Evolutionary conservation across 805 yeast genomes (phyloP), one percentile per base, ranked within the genome.

Genomic region (Lipomyces mesembrius): DNA sequence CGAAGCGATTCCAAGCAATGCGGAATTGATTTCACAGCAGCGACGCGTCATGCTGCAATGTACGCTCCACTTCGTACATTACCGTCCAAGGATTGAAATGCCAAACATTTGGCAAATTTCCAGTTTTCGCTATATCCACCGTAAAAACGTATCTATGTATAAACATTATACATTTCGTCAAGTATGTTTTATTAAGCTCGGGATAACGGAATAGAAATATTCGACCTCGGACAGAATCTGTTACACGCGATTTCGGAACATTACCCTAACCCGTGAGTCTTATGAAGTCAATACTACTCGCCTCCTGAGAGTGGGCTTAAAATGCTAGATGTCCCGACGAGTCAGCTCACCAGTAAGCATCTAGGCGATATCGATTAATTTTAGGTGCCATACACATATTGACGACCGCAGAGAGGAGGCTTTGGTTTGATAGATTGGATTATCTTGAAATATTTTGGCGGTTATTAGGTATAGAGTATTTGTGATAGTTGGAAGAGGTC

Each of bases 21-120:
- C 27, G 27, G n/a, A 52, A 43, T 43, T 17, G 20, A 17, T 43
- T 12, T 43, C n/a, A 17, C 9, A 7, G 22, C 49, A n/a, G 49
- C 49, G 49, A 43, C 55, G 55, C 55, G 55, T 52, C 55, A 29
- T 52, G 55, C 55, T 25, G 35, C 7, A 52, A 52, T 52, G n/a
- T 52, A 52, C 55, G 55, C 55, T 22, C 5, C 14, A 3, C 5
- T 3, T 17, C 6, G 53, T 9, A 49, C 43, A 37, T 37, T 37
- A 37, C 43, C 17, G 43, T 37, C 43, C n/a, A 6, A 37, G n/a
- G 22, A n/a, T 57, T 35, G 27, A 14, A 9, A 6, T 12, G 4
- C 20, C 12, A 12, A 12, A 7, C 27, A 37, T 8, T n/a, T n/a
- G 22, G n/a, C 56, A 59, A 25, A 34, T 55, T 55, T 12, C 37